phyloP scores from a whole-genome alignment of 768 basidiomycete genomes.

The Boletus reticulatus region DNA sequence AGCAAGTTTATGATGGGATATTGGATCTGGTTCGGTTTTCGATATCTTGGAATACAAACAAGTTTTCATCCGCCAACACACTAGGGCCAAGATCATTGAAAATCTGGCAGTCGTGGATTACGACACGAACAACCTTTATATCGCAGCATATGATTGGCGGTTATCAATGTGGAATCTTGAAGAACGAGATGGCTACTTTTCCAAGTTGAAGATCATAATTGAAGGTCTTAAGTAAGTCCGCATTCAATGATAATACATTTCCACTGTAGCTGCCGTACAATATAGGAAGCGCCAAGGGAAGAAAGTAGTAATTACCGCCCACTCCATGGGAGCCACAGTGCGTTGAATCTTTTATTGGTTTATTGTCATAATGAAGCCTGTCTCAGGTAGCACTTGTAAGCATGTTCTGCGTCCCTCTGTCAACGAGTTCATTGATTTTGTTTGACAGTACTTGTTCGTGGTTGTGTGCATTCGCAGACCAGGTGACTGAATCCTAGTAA shows the following conservation, averaged over 20 bases:
- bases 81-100: slow-evolving; percentile 88
- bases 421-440: slow-evolving; percentile 3
- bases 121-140: slow-evolving; percentile 83
- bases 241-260: background rate
- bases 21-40: slow-evolving; percentile 75
- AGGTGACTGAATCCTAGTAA: slow-evolving; percentile 4
- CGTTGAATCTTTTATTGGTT: slow-evolving; percentile 19
- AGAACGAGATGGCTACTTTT: slow-evolving; percentile 87
- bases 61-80: background rate
- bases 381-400: slow-evolving; percentile 49
- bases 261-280: background rate
- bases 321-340: slow-evolving; percentile 86
- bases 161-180: slow-evolving; percentile 88
- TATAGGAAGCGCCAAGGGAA: slow-evolving; percentile 62
- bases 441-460: slow-evolving; percentile 79
- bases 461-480: background rate
- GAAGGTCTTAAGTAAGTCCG: slow-evolving; percentile 68
- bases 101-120: slow-evolving; percentile 93
- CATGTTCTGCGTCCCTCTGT: background rate
- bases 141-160: slow-evolving; percentile 92
- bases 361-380: slow-evolving; percentile 35
- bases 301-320: slow-evolving; percentile 81
- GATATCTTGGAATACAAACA: background rate
- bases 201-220: slow-evolving; percentile 74
- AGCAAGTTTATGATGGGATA: slow-evolving; percentile 87